phyloP scores from a whole-genome alignment of 2,329 filamentous ascomycete species.

The Epichloe brachyelytri region DNA sequence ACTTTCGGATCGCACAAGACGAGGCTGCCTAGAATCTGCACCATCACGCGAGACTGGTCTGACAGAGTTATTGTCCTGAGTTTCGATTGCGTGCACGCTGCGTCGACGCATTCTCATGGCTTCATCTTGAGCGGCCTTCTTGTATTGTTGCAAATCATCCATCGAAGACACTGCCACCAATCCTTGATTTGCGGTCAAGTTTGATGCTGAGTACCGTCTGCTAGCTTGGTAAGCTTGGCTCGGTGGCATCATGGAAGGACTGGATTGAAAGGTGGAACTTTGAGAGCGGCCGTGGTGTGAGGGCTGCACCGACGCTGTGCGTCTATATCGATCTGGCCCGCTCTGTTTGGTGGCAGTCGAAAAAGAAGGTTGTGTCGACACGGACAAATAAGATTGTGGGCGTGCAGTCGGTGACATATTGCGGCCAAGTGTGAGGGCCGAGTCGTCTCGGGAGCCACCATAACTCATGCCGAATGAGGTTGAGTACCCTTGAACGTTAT shows the following conservation, averaged over 20 bases:
- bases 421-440: constrained; percentile 28
- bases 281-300: constrained; percentile 25
- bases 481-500: constrained; percentile 27
- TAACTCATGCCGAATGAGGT: constrained; percentile 22
- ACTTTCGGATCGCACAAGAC: constrained; percentile 18
- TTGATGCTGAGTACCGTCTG: constrained; percentile 22
- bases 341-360: constrained; percentile 30
- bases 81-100: constrained; percentile 59
- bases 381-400: constrained; percentile 30
- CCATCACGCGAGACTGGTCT: constrained; percentile 11
- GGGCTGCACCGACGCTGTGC: constrained; percentile 35
- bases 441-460: constrained; percentile 40
- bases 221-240: constrained; percentile 9
- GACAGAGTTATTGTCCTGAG: constrained; percentile 12
- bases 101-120: constrained; percentile 68
- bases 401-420: constrained; percentile 27
- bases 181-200: constrained; percentile 34
- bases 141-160: constrained; percentile 58
- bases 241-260: constrained; percentile 16
- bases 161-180: constrained; percentile 33
- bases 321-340: constrained; percentile 65
- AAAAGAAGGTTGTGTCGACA: constrained; percentile 36
- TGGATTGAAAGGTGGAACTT: constrained; percentile 21
- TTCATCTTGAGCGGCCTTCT: constrained; percentile 46
- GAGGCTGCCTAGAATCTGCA: constrained; percentile 22